Evolutionary conservation across 2,329 filamentous ascomycete species (phyloP).

Genomic region (Alternaria brassicae): DNA sequence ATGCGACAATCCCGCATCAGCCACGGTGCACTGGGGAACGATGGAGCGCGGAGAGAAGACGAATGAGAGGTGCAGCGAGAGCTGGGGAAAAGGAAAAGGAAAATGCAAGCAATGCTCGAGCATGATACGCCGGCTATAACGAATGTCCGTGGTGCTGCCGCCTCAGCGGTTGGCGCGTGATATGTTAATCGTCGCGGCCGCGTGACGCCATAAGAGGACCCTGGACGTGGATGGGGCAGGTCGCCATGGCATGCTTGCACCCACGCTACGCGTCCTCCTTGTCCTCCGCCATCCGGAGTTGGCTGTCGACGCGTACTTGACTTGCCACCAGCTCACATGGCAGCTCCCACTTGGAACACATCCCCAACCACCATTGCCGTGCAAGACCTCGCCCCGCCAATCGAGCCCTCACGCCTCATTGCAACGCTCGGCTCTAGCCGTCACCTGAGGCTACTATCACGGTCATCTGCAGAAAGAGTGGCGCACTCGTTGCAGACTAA

Average conservation of each 20-base stretch:
- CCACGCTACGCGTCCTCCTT: slow-evolving; percentile 17
- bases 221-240: slow-evolving; percentile 9
- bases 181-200: slow-evolving; percentile 15
- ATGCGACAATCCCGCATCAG: slow-evolving; percentile 12
- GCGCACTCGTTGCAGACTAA: background rate
- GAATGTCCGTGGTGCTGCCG: slow-evolving; percentile 6
- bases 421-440: slow-evolving; percentile 1
- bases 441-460: slow-evolving; percentile 15
- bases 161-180: slow-evolving; percentile 27
- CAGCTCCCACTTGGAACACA: slow-evolving; percentile 11
- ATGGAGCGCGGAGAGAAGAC: background rate
- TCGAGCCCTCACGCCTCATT: slow-evolving; percentile 8
- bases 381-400: slow-evolving; percentile 9
- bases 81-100: background rate
- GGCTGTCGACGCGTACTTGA: slow-evolving; percentile 8
- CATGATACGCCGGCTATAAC: slow-evolving; percentile 15
- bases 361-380: slow-evolving; percentile 7
- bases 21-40: background rate
- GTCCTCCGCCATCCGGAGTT: background rate
- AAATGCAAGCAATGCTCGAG: slow-evolving; percentile 1
- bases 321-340: slow-evolving; percentile 15
- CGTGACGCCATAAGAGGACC: slow-evolving; percentile 21
- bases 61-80: slow-evolving; percentile 12
- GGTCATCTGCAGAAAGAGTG: slow-evolving; percentile 23
- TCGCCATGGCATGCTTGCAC: slow-evolving; percentile 5